phyloP scores from a whole-genome alignment of 768 basidiomycete genomes.

The Leucosporidium scottii region DNA sequence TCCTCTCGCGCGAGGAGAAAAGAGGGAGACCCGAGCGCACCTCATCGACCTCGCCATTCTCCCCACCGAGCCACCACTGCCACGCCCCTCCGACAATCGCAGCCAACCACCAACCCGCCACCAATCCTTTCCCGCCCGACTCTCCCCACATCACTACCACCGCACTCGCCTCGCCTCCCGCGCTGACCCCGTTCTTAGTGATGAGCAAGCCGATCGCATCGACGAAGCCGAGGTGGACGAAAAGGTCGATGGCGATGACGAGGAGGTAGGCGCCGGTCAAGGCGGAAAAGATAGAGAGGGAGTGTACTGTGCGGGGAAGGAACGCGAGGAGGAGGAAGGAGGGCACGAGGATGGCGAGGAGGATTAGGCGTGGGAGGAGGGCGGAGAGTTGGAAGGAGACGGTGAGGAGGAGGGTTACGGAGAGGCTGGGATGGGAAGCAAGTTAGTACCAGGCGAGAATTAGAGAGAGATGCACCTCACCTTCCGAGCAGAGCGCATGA shows the following conservation, averaged over 20 bases:
- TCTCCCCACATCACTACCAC: background rate
- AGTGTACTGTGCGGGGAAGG: background rate
- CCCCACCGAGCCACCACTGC: conserved; percentile 18
- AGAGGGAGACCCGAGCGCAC: background rate
- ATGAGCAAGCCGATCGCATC: conserved; percentile 15
- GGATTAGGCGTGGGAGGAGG: conserved; percentile 5
- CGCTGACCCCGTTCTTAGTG: background rate
- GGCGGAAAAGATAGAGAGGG: conserved; percentile 3
- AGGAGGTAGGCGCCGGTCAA: conserved; percentile 11
- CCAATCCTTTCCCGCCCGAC: background rate
- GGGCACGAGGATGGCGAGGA: conserved; percentile 1
- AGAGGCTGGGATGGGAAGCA: no score
- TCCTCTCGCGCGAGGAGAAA: background rate
- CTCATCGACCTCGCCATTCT: conserved; percentile 14
- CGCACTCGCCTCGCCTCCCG: background rate
- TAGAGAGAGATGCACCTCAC: background rate
- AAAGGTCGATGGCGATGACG: conserved; percentile 15
- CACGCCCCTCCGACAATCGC: background rate
- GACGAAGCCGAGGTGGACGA: conserved; percentile 9
- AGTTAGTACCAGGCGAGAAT: no score
- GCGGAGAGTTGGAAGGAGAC: conserved; percentile 2
- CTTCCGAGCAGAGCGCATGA: background rate
- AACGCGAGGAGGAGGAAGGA: background rate
- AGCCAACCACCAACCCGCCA: conserved; percentile 23
- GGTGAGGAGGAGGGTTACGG: conserved; percentile 14